Percentiles rank a stretch among this genome's conserved stretches.
These are phyloP conservation scores for Turnera subulata DNA, from an alignment of 345 rosid genomes.

Conservation along the genomic window DNA sequence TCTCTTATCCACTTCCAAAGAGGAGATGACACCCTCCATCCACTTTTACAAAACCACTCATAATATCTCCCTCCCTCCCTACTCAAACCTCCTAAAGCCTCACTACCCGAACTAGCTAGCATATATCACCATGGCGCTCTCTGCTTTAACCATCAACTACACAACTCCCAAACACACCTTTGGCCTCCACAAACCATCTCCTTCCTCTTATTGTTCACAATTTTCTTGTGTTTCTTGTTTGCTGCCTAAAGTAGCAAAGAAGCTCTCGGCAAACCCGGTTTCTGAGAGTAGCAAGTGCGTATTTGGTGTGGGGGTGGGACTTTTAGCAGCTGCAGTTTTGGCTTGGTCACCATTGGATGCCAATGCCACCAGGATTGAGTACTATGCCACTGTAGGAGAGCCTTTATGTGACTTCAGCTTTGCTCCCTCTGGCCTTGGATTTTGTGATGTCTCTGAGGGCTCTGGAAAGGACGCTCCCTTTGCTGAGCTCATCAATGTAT, in stretches of 20 bases:
- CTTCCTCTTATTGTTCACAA: slow-evolving; percentile 25
- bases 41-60: no score
- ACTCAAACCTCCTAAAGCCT: no score
- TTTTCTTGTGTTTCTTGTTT: slow-evolving; percentile 13
- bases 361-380: slow-evolving; percentile 80
- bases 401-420: slow-evolving; percentile 70
- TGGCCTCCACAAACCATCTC: neutral
- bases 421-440: slow-evolving; percentile 80
- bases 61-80: no score
- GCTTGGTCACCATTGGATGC: slow-evolving; percentile 62
- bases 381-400: slow-evolving; percentile 81
- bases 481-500: slow-evolving; percentile 78
- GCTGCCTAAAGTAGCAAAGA: slow-evolving; percentile 11
- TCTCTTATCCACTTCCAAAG: no score
- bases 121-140: slow-evolving; percentile 17
- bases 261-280: slow-evolving; percentile 15
- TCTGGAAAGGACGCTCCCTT: slow-evolving; percentile 67
- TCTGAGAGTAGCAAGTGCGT: slow-evolving; percentile 28
- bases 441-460: slow-evolving; percentile 67
- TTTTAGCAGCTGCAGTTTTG: slow-evolving; percentile 66
- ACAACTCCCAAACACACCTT: slow-evolving; percentile 4
- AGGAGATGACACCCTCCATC: no score
- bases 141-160: slow-evolving; percentile 19
- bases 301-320: slow-evolving; percentile 50
- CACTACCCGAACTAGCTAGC: no score